Evolutionary conservation across 306 rosid species (phyloP).

Genomic region (Gastrolobium villosum): DNA sequence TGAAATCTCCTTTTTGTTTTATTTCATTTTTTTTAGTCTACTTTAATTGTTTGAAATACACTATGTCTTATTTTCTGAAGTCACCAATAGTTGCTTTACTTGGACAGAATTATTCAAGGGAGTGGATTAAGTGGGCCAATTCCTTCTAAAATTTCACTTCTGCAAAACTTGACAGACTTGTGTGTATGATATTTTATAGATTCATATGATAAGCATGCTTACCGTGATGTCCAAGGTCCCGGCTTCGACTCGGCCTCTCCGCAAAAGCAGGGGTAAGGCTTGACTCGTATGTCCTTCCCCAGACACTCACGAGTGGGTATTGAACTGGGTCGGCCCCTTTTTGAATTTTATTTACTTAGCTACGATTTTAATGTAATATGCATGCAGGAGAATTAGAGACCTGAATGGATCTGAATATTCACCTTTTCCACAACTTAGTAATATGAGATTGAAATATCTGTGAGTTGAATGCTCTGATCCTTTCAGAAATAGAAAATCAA

Average conservation of each 20-base stretch:
- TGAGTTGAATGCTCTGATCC: constrained; percentile 56
- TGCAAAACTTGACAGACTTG: constrained; percentile 63
- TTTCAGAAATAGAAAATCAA: background rate
- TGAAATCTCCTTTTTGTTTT: background rate
- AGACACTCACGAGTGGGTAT: too few relatives aligned
- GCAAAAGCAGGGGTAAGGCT: too few relatives aligned
- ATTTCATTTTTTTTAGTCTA: background rate
- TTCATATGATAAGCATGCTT: too few relatives aligned
- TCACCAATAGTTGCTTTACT: constrained; percentile 18
- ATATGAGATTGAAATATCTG: constrained; percentile 50
- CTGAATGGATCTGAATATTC: constrained; percentile 63
- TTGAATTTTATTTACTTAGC: constrained; percentile 27
- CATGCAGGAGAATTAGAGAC: constrained; percentile 88
- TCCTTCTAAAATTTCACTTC: constrained; percentile 64
- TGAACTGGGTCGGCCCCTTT: too few relatives aligned
- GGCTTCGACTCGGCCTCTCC: too few relatives aligned
- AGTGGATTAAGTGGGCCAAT: constrained; percentile 86
- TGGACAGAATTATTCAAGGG: constrained; percentile 70
- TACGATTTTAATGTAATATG: constrained; percentile 25
- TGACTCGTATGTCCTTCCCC: too few relatives aligned
- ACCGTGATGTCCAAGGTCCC: too few relatives aligned
- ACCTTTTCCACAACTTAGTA: constrained; percentile 59
- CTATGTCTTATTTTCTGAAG: background rate
- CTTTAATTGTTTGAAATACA: constrained; percentile 14
- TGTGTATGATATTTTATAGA: constrained; percentile 55